phyloP scores from a whole-genome alignment of 176 grass and related monocot species.

The Tillandsia leiboldiana region DNA sequence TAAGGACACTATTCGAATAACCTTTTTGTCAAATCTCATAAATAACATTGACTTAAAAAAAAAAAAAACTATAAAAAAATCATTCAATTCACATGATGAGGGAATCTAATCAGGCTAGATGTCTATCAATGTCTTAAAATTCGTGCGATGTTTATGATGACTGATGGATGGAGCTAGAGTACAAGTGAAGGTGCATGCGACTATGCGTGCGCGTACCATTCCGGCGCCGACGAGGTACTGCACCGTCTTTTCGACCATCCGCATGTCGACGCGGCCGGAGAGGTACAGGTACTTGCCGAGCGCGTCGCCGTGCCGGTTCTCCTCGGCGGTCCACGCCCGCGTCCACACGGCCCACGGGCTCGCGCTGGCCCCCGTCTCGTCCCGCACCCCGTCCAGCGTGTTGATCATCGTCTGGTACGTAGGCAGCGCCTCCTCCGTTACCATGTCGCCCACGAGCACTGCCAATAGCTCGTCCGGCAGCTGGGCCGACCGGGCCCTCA shows the following conservation, averaged over 20 bases:
- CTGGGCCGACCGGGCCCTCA: conserved; percentile 45
- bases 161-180: too few relatives aligned
- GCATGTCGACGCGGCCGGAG: conserved; percentile 87
- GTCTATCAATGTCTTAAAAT: too few relatives aligned
- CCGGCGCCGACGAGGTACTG: conserved; percentile 94
- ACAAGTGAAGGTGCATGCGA: too few relatives aligned
- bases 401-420: conserved; percentile 99
- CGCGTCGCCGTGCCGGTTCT: conserved; percentile 84
- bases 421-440: conserved; percentile 92
- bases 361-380: conserved; percentile 87
- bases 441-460: conserved; percentile 81
- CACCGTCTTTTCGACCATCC: conserved; percentile 74
- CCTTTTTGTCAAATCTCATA: too few relatives aligned
- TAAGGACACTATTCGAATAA: too few relatives aligned
- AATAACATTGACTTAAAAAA: too few relatives aligned
- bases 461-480: conserved; percentile 73
- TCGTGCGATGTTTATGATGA: too few relatives aligned
- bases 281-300: conserved; percentile 84
- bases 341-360: conserved; percentile 92
- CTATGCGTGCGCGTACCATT: conserved; percentile 40
- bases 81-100: too few relatives aligned
- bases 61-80: too few relatives aligned
- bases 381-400: conserved; percentile 75
- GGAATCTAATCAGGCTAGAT: too few relatives aligned
- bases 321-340: conserved; percentile 80